Conservation (phyloP, 257 asterid genomes). For the Solanum verrucosum region DNA sequence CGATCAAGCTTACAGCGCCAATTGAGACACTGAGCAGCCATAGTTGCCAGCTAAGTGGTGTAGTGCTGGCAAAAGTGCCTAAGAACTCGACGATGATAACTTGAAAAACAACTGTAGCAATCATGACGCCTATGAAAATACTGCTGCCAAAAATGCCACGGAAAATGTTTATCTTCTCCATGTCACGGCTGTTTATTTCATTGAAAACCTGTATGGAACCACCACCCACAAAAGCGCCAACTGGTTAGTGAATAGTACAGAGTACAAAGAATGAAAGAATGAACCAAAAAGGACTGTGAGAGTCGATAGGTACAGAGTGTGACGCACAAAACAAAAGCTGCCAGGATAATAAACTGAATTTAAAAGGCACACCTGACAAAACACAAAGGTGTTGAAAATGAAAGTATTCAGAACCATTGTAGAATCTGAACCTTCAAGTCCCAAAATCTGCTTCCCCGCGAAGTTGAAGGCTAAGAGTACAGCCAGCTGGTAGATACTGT, state of each 20-base stretch:
- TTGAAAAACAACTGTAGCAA: conserved; percentile 64
- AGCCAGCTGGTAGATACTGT: conserved; percentile 73
- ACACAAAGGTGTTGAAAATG: conserved; percentile 93
- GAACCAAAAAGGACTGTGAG: neutral
- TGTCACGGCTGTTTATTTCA: conserved; percentile 96
- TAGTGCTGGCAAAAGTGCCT: conserved; percentile 90
- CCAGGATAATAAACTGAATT: neutral
- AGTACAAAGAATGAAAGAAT: neutral
- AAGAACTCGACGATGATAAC: conserved; percentile 81
- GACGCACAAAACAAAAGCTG: neutral
- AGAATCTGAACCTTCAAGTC: conserved; percentile 60
- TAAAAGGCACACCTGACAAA: conserved; percentile 66
- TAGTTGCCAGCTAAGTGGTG: conserved; percentile 70
- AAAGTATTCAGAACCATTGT: conserved; percentile 62
- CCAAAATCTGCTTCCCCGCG: conserved; percentile 51
- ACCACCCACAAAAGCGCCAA: neutral
- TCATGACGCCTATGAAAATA: conserved; percentile 57
- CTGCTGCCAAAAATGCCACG: conserved; percentile 60
- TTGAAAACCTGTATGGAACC: conserved; percentile 63
- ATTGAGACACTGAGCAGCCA: conserved; percentile 60
- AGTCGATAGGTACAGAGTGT: neutral
- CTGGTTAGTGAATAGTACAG: neutral
- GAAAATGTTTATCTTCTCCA: conserved; percentile 82
- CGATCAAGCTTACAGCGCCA: conserved; percentile 58
- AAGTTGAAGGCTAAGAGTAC: conserved; percentile 70